Conservation (phyloP, 2,329 filamentous ascomycete genomes). For the Apiospora phragmitis region DNA sequence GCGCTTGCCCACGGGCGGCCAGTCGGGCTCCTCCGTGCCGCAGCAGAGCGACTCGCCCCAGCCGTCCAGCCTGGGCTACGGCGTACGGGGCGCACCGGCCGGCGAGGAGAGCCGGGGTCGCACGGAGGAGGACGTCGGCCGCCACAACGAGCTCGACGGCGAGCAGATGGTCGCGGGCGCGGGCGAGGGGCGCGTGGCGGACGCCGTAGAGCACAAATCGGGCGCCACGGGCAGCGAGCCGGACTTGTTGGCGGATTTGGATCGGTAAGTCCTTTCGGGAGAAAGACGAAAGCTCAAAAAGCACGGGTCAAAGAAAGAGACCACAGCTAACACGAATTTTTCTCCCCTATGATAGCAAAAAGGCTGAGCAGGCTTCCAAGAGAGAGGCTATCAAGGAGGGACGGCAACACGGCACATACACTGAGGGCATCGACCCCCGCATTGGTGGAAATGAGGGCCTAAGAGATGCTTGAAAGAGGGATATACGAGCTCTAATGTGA, state of each 20-base stretch:
- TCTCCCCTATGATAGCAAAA: conserved; percentile 24
- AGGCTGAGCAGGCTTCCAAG: conserved; percentile 21
- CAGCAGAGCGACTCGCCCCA: conserved; percentile 18
- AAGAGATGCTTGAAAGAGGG: background rate
- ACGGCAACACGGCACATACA: conserved; percentile 24
- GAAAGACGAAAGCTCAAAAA: background rate
- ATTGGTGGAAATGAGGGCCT: conserved; percentile 14
- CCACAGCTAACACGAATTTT: background rate
- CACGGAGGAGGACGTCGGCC: conserved; percentile 22
- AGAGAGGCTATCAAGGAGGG: conserved; percentile 26
- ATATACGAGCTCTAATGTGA: background rate
- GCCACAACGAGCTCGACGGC: conserved; percentile 28
- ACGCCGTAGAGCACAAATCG: conserved; percentile 26
- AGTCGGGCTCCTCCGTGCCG: background rate
- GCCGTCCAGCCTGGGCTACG: conserved; percentile 28
- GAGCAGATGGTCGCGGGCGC: conserved; percentile 28
- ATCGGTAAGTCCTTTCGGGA: conserved; percentile 24
- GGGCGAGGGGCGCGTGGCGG: conserved; percentile 30
- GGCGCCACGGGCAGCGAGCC: conserved; percentile 29
- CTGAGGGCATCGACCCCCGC: conserved; percentile 24
- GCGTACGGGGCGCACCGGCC: conserved; percentile 24
- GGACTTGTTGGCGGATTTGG: conserved; percentile 32
- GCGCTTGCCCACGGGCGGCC: conserved; percentile 19
- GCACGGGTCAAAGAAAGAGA: background rate
- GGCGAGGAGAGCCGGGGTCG: conserved; percentile 25